Evolutionary conservation across 106 monocot species (phyloP), one percentile per base, ranked within the genome.

Genomic region (Allium cepa): DNA sequence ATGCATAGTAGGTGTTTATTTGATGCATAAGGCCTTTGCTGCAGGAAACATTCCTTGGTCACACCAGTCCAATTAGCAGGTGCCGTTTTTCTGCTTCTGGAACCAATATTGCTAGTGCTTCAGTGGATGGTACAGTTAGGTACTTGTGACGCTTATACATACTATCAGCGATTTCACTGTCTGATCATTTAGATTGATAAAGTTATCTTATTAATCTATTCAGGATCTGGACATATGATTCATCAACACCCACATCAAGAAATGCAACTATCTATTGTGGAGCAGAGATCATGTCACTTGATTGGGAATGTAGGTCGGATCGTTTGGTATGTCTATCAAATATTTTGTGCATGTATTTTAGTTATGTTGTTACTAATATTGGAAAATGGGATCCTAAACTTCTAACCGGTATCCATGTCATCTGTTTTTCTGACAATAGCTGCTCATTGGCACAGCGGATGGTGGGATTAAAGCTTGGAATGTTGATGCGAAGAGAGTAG

Each of bases 381-480:
- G 36, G 36, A 36, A 36, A 36, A 3, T 36, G 36, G 36, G 36
- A 36, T 36, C 36, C 5, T 36, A 36, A 36, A 36, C 36, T 36
- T 36, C 36, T 36, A 36, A 36, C 36, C 36, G 3, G 36, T 36
- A 5, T 36, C 36, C 5, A 5, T 36, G 36, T 5, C 36, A 36
- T 36, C 36, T 36, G 36, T 36, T 82, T 58, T 87, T 68, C 80
- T 79, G 67, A 71, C 57, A 64, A 81, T 88, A 95, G 94, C 79
- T 95, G 61, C 85, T 99, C 78, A 92, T 99, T 80, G 97, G 97
- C 62, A 99, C 97, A 68, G 82, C 86, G 60, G 86, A 83, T 80
- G 89, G 97, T 52, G 97, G 97, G 14, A 92, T 99, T 53, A 99
- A 99, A 83, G 97, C 97, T 71, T 99, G 97, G 97, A 99, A 99